A percentile compares a stretch with the other conserved stretches of the same genome.
phyloP scores from a whole-genome alignment of 2,329 filamentous ascomycete species.

The Daldinia eschscholtzii region DNA sequence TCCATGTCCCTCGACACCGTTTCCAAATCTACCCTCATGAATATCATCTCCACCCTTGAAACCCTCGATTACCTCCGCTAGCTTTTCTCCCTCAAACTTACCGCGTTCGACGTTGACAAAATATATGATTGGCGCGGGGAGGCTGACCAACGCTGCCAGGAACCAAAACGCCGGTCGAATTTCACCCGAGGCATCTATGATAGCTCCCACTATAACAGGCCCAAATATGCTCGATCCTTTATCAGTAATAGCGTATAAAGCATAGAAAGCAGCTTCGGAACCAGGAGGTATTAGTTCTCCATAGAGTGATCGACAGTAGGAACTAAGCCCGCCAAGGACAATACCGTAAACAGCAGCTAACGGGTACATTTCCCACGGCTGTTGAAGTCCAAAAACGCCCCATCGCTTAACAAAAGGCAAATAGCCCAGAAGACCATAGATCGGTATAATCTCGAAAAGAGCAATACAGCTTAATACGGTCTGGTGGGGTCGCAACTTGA shows the following conservation, averaged over 20 bases:
- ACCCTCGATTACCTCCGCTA: conserved; percentile 72
- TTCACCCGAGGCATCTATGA: conserved; percentile 85
- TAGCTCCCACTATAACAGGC: conserved; percentile 90
- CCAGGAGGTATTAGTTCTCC: conserved; percentile 94
- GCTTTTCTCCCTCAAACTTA: conserved; percentile 73
- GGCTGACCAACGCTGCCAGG: conserved; percentile 82
- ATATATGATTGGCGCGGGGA: conserved; percentile 87
- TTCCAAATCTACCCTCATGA: conserved; percentile 31
- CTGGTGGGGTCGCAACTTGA: conserved; percentile 81
- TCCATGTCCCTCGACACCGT: conserved; percentile 51
- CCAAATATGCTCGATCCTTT: conserved; percentile 96
- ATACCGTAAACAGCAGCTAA: conserved; percentile 92
- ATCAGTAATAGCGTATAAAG: conserved; percentile 96
- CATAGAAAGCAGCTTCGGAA: conserved; percentile 95
- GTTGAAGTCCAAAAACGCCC: conserved; percentile 87
- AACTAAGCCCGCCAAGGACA: conserved; percentile 90
- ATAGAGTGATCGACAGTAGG: conserved; percentile 92
- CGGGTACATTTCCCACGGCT: conserved; percentile 97
- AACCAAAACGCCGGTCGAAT: conserved; percentile 94
- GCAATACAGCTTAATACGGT: conserved; percentile 93
- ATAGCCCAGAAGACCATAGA: conserved; percentile 92
- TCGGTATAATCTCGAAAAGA: conserved; percentile 90
- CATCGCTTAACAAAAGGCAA: conserved; percentile 80
- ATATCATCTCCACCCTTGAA: conserved; percentile 55
- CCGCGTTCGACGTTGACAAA: conserved; percentile 87